phyloP scores from a whole-genome alignment of 305 asterid genomes.

The Fraxinus sp. region DNA sequence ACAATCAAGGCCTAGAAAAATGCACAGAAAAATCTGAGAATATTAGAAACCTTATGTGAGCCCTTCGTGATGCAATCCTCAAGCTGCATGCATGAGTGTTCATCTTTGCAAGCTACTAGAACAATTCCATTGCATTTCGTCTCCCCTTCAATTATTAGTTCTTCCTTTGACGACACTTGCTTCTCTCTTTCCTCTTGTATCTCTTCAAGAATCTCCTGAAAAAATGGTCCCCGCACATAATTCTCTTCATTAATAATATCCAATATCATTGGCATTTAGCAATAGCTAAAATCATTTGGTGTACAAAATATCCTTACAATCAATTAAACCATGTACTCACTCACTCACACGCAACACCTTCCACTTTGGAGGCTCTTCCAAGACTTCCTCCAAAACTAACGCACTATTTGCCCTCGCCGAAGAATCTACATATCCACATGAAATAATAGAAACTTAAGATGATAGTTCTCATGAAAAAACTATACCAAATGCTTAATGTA shows the following conservation, averaged over 20 bases:
- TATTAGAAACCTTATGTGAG: slow-evolving; percentile 55
- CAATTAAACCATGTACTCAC: slow-evolving; percentile 39
- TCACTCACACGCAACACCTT: slow-evolving; percentile 97
- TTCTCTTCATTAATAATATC: slow-evolving; percentile 8
- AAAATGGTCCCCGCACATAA: slow-evolving; percentile 4
- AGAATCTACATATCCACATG: slow-evolving; percentile 42
- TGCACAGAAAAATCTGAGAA: not conserved
- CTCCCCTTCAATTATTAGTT: slow-evolving; percentile 35
- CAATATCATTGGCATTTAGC: slow-evolving; percentile 18
- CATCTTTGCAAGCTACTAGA: slow-evolving; percentile 95
- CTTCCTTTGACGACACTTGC: slow-evolving; percentile 47
- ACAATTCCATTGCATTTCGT: slow-evolving; percentile 53
- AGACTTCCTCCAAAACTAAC: slow-evolving; percentile 68
- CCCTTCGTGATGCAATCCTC: slow-evolving; percentile 76
- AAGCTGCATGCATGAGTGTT: slow-evolving; percentile 83
- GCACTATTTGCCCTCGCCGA: slow-evolving; percentile 48
- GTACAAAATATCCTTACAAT: not conserved
- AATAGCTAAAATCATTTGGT: slow-evolving; percentile 12
- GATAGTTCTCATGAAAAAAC: slow-evolving; percentile 14
- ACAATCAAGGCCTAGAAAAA: slow-evolving; percentile 8
- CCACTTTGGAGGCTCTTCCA: slow-evolving; percentile 98
- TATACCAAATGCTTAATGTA: slow-evolving; percentile 16
- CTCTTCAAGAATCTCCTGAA: slow-evolving; percentile 82
- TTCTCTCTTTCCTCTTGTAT: slow-evolving; percentile 73
- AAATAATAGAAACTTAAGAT: slow-evolving; percentile 23